Evolutionary conservation across 1,139 yeast genomes (phyloP).

Genomic region (Diutina scorzettiae): DNA sequence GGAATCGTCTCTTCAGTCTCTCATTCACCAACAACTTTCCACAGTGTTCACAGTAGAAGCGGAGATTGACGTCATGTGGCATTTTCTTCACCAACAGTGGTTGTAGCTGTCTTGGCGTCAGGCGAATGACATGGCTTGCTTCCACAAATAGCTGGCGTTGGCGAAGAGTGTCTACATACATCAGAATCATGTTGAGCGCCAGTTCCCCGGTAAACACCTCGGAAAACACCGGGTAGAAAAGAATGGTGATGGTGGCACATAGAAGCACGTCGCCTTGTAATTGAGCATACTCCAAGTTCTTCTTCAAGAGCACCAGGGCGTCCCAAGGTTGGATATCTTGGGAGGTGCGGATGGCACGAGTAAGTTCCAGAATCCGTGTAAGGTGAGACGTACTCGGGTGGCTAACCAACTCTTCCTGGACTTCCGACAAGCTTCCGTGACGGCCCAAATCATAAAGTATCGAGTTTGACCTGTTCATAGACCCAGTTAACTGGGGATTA

Average conservation of each 20-base stretch:
- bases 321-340: constrained; percentile 16
- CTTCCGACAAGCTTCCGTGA: neutral
- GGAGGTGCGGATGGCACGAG: neutral
- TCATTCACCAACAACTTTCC: constrained; percentile 55
- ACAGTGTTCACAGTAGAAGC: constrained; percentile 63
- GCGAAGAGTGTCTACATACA: constrained; percentile 47
- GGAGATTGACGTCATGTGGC: constrained; percentile 35
- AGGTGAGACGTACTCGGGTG: neutral
- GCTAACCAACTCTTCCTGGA: neutral
- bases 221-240: neutral
- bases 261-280: constrained; percentile 48
- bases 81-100: constrained; percentile 33
- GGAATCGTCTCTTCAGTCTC: constrained; percentile 28
- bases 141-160: constrained; percentile 41
- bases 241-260: neutral
- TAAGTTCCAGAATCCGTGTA: constrained; percentile 4
- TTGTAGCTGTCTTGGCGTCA: constrained; percentile 24
- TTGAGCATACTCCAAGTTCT: constrained; percentile 42
- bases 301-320: constrained; percentile 19
- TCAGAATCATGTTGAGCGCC: constrained; percentile 52
- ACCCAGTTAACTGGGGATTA: neutral
- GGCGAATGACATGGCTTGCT: constrained; percentile 47
- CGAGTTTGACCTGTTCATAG: neutral
- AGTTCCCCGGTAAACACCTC: constrained; percentile 22
- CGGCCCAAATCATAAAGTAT: neutral